Base-by-base conservation (phyloP, 768 basidiomycete genomes). In the Mrakia gelida region DNA sequence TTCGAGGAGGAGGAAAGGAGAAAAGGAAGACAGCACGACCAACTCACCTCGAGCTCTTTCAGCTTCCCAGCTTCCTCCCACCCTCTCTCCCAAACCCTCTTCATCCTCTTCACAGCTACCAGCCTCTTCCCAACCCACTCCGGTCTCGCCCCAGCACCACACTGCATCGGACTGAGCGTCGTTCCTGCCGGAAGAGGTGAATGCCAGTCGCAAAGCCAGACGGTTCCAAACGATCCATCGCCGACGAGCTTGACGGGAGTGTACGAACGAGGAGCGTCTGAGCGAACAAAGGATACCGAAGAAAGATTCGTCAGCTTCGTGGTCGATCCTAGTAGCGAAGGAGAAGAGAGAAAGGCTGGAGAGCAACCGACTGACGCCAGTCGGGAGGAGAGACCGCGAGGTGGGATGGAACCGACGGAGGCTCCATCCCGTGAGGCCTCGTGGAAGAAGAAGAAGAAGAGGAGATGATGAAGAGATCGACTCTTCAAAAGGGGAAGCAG, bases 141-240 rank as follows among this genome's bases (percentile, higher is more conserved):
- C 79, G 94, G 92, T 80, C 94, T 87, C 68, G 93, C 92, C 75
- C 94, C 93, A 72, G 91, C 92, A 71, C 93, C 93, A 85, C 93
- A 93, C 84, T 97, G 95, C 95, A 97, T 97, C 54, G 95, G 92
- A 30, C 94, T 94, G 80, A 94, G 86, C 62, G 91, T 91, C 73
- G 92, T 93, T 87, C 92, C 92, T 84, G 93, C 91, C 84, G 94
- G 93, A 83, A 98, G 87, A 80, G 92, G 90, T 83, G 93, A 93
- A 88, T 97, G 94, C 96, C 96, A 99, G 88, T 99, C 97, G 85
- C 95, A 97, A 81, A 99, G 89, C 91, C 93, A 94, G 80, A 99
- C 97, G 5, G 95, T 98, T 73, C 97, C 97, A 83, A 99, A 98
- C 9, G 96, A 98, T 75, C 97, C 97, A 84, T 98, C 96, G 61